Evolutionary conservation across 805 yeast genomes (phyloP).

Genomic region (Ogataea allantospora): DNA sequence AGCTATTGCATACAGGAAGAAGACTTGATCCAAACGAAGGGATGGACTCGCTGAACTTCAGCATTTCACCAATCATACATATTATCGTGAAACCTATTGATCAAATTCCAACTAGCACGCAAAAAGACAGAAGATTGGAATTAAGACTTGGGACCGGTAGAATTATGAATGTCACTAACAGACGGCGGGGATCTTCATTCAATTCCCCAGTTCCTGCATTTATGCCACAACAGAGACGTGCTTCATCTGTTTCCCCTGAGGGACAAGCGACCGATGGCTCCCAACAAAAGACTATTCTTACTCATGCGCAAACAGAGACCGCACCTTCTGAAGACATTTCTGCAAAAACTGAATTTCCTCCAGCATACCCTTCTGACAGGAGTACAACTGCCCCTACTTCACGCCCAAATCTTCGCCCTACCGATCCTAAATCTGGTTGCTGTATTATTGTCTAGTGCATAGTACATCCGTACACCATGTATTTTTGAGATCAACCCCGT

Average conservation of each 20-base stretch:
- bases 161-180: constrained; percentile 12
- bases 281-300: not conserved
- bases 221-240: constrained; percentile 3
- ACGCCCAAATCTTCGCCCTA: not conserved
- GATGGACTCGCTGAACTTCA: constrained; percentile 24
- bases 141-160: constrained; percentile 15
- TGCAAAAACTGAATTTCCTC: constrained; percentile 1
- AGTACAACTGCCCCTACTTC: not conserved
- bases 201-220: constrained; percentile 30
- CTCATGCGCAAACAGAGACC: constrained; percentile 1
- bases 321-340: not conserved
- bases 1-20: constrained; percentile 31
- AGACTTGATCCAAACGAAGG: constrained; percentile 28
- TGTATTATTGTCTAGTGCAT: constrained; percentile 4
- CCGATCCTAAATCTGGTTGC: constrained; percentile 7
- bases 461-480: constrained; percentile 8
- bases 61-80: constrained; percentile 29
- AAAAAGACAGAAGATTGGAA: constrained; percentile 24
- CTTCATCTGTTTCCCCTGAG: not conserved
- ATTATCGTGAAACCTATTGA: constrained; percentile 31
- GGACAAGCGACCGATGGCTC: not conserved
- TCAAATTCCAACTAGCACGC: constrained; percentile 11
- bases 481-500: constrained; percentile 2
- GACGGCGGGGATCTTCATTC: constrained; percentile 26
- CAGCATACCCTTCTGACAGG: not conserved